Base-by-base conservation (phyloP, 768 basidiomycete genomes). In the Serendipita sp. region DNA sequence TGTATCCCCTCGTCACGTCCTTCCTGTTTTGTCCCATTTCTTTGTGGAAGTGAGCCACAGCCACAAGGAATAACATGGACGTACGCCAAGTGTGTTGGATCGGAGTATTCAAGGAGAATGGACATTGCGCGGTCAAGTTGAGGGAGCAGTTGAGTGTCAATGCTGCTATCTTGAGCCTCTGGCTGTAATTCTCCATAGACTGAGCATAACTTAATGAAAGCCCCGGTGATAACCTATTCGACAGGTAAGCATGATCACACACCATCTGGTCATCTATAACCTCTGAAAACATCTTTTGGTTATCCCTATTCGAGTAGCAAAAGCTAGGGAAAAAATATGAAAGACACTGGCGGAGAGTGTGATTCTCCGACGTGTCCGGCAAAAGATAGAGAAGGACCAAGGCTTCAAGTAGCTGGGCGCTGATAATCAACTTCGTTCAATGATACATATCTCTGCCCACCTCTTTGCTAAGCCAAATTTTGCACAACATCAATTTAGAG, bases 311-410 rank as follows among this genome's bases (percentile, higher is more conserved):
- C 11, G 77, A 77, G 69, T 77, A 79, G 70, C 78, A 79, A 70
- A 75, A 79, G 0, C 77, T 75, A 1, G 78, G 78, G 68, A 79
- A 72, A 71, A 79, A 79, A 71, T 79, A 79, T 33, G 75, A 74
- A 27, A 79, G 71, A 66, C 77, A 78, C 67, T 79, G 78, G 29
- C 77, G 73, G 4, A 79, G 72, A 13, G 75, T 69, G 46, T 75
- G 74, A 66, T 78, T 79, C 44, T 76, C 75, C 34, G 72, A 70
- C 2, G 77, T 78, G 62, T 78, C 77, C 18, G 75, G 75, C 1
- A 75, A 75, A 60, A 79, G 73, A 71, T 77, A 79, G 3, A 77
- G 71, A 8, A 76, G 66, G 8, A 78, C 74, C 5, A 79, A 72
- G 8, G 74, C 72, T 63, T 72, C 71, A 2, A 79, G 69, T 5